A percentile compares a stretch with the other conserved stretches of the same genome.
Evolutionary conservation across 2,329 filamentous ascomycete species (phyloP).

Genomic region (Calonectria crousiana): DNA sequence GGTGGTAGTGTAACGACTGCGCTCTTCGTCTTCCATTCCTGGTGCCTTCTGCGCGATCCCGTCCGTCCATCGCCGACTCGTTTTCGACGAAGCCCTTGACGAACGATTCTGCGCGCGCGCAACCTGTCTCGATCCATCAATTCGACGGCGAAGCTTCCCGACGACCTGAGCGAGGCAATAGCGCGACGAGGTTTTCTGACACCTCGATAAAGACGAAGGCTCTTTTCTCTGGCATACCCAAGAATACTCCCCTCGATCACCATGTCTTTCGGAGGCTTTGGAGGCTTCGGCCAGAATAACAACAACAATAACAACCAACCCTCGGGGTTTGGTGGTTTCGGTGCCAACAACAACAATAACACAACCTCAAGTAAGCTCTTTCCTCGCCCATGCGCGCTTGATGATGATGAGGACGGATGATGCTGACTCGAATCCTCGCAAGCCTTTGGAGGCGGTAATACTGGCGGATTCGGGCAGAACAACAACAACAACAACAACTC

Average conservation of each 20-base stretch:
- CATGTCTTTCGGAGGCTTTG: conserved; percentile 67
- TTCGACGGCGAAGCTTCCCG: conserved; percentile 31
- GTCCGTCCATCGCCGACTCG: conserved; percentile 8
- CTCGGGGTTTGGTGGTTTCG: conserved; percentile 70
- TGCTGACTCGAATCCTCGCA: conserved; percentile 43
- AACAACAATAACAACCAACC: conserved; percentile 56
- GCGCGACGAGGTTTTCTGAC: conserved; percentile 33
- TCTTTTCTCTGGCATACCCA: conserved; percentile 35
- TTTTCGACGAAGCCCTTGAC: conserved; percentile 8
- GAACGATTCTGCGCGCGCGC: conserved; percentile 11
- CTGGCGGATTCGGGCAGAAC: conserved; percentile 58
- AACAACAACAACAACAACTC: conserved; percentile 46
- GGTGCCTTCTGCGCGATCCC: conserved; percentile 11
- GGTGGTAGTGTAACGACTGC: conserved; percentile 18
- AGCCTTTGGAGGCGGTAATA: conserved; percentile 52
- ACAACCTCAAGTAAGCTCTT: conserved; percentile 64
- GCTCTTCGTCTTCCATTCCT: conserved; percentile 4
- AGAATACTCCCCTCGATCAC: conserved; percentile 41
- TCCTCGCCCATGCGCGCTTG: conserved; percentile 17
- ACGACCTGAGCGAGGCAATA: conserved; percentile 34
- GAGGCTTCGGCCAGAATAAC: conserved; percentile 70
- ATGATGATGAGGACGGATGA: conserved; percentile 28
- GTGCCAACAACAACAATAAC: conserved; percentile 54
- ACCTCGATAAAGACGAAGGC: conserved; percentile 29
- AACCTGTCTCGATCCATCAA: conserved; percentile 26